Evolutionary conservation across 768 basidiomycete species (phyloP), one percentile per base, ranked within the genome.

Genomic region (Tulasnella sp.): DNA sequence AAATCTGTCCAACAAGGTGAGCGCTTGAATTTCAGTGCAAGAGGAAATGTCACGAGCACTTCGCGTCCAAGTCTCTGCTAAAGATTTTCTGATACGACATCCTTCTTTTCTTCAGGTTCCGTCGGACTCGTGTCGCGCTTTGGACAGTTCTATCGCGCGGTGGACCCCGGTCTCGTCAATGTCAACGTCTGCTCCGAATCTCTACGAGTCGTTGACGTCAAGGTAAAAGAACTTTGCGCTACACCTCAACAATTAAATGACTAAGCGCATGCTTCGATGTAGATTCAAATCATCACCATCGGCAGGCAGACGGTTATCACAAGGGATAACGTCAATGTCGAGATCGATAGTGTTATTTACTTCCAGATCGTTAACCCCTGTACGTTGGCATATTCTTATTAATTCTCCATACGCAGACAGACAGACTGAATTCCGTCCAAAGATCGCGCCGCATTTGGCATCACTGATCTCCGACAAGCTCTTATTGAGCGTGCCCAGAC

Each of bases 131-230:
- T 98, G 68, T 84, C 88, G 34, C 85, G 92, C 61, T 97, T 97
- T 67, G 94, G 94, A 51, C 82, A 95, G 69, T 95, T 97, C 78
- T 95, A 95, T 82, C 91, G 88, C 51, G 58, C 89, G 7, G 91
- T 94, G 66, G 91, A 95, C 68, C 93, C 90, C 0, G 93, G 94
- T 60, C 78, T 96, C 32, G 87, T 86, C 53, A 82, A 91, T 66
- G 84, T 96, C 71, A 96, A 97, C 70, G 88, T 95, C 62, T 95
- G 93, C 78, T 88, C 91, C 15, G 95, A 98, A 71, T 78, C 79
- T 1, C 78, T 98, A 45, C 82, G 84, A 60, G 50, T 59, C 15
- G 58, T 51, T 1, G 50, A 50, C 17, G 58, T 51, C 58, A 59
- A 50, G n/a, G n/a, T n/a, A n/a, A n/a, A n/a, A n/a, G n/a, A n/a